phyloP scores from a whole-genome alignment of 768 basidiomycete species.

The Auriscalpium microsporum region DNA sequence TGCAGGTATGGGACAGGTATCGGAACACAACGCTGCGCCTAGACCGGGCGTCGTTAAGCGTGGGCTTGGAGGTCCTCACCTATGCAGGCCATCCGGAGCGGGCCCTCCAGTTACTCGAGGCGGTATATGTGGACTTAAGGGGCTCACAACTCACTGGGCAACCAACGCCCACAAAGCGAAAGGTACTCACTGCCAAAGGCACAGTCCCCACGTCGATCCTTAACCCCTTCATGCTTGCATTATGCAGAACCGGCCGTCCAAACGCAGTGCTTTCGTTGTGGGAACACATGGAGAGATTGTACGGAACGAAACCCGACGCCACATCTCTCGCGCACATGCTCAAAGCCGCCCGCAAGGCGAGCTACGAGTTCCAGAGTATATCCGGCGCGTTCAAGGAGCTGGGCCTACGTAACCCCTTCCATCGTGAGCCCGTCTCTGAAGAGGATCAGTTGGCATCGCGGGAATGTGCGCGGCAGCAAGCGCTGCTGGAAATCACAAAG shows the following conservation, averaged over 20 bases:
- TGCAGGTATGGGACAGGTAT: slow-evolving; percentile 19
- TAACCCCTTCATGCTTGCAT: slow-evolving; percentile 34
- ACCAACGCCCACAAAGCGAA: background rate
- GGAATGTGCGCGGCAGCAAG: slow-evolving; percentile 15
- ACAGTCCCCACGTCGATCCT: slow-evolving; percentile 8
- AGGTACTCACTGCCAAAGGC: background rate
- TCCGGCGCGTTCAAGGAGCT: slow-evolving; percentile 41
- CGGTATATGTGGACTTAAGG: slow-evolving; percentile 15
- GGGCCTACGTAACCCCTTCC: slow-evolving; percentile 29
- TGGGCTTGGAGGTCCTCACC: slow-evolving; percentile 43
- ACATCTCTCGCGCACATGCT: slow-evolving; percentile 53
- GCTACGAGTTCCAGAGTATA: slow-evolving; percentile 42
- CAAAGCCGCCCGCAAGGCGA: slow-evolving; percentile 47
- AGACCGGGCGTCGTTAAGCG: slow-evolving; percentile 40
- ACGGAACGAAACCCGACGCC: slow-evolving; percentile 46
- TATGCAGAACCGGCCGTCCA: slow-evolving; percentile 46
- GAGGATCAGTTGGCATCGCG: slow-evolving; percentile 7
- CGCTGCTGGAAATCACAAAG: slow-evolving; percentile 22
- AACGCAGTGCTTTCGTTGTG: slow-evolving; percentile 60
- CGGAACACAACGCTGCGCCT: slow-evolving; percentile 20
- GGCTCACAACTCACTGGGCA: background rate
- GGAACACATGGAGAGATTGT: slow-evolving; percentile 55
- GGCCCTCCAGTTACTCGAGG: slow-evolving; percentile 45
- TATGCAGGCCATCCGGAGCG: slow-evolving; percentile 33
- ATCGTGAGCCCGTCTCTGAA: slow-evolving; percentile 1